Conservation (phyloP, 805 yeast genomes). For the Lachancea sp. region DNA sequence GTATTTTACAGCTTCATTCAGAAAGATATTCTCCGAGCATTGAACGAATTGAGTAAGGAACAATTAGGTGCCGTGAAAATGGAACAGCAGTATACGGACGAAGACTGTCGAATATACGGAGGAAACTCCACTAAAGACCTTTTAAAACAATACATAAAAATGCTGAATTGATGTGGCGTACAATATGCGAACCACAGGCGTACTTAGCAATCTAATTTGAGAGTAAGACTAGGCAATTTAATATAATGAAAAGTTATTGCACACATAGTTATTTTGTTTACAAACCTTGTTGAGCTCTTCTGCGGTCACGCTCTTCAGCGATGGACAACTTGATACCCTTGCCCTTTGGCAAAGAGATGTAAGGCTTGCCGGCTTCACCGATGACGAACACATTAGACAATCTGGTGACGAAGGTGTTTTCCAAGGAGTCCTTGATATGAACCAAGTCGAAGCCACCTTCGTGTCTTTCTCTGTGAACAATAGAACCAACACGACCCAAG, state of each 20-base stretch:
- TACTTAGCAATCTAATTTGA: too few relatives aligned
- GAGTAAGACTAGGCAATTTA: background rate
- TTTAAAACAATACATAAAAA: conserved; percentile 36
- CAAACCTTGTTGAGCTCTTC: conserved; percentile 75
- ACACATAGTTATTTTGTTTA: conserved; percentile 23
- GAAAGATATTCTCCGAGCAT: conserved; percentile 42
- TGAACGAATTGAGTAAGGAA: conserved; percentile 28
- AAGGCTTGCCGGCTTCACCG: conserved; percentile 94
- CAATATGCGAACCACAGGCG: background rate
- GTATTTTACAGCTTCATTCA: conserved; percentile 75
- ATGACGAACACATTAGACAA: conserved; percentile 86
- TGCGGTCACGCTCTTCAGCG: conserved; percentile 97
- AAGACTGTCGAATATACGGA: conserved; percentile 37
- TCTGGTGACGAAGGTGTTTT: conserved; percentile 94
- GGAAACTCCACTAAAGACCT: conserved; percentile 41
- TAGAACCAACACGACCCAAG: conserved; percentile 97
- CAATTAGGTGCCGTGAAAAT: conserved; percentile 11
- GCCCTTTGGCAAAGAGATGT: conserved; percentile 95
- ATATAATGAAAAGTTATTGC: conserved; percentile 5
- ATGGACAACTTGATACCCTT: conserved; percentile 95
- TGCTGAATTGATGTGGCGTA: background rate
- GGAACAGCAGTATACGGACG: too few relatives aligned
- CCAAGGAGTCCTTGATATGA: conserved; percentile 91
- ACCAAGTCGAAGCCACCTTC: conserved; percentile 98
- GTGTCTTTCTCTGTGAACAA: conserved; percentile 94